A percentile compares a stretch with the other conserved stretches of the same genome.
These are phyloP conservation scores for Eruca vesicaria DNA, from an alignment of 441 rosid genomes.

Conservation along the genomic window DNA sequence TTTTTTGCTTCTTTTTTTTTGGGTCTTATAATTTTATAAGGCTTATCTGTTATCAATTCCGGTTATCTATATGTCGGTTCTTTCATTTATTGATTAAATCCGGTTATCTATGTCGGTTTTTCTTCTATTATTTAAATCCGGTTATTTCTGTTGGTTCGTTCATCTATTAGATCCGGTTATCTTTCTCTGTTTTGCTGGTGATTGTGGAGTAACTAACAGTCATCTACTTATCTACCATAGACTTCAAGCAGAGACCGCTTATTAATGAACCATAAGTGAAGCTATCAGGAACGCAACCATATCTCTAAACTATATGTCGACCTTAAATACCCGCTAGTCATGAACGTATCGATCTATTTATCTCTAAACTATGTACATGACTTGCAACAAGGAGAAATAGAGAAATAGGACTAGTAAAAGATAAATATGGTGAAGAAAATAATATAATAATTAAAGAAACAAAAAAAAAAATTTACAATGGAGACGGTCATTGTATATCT, in stretches of 20 bases:
- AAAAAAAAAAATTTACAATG: no score
- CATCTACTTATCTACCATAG: no score
- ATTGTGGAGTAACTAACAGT: no score
- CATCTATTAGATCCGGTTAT: no score
- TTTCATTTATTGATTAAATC: not conserved
- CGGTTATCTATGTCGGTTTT: not conserved
- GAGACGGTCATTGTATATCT: no score
- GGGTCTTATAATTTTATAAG: not conserved
- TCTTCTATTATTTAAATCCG: not conserved
- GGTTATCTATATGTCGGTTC: not conserved
- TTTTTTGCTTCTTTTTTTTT: not conserved
- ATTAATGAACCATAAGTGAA: conserved; percentile 78
- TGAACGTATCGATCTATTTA: no score
- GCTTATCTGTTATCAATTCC: not conserved
- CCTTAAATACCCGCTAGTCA: conserved; percentile 22
- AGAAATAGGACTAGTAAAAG: no score
- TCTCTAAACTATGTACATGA: no score
- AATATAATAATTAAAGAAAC: no score
- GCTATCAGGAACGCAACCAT: conserved; percentile 68
- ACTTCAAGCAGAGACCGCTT: conserved; percentile 77
- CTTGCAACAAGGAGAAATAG: no score
- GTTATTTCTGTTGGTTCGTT: not conserved
- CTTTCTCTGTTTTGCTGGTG: not conserved
- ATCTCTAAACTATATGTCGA: conserved; percentile 45
- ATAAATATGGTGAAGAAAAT: no score